phyloP scores from a whole-genome alignment of 116 monocot species.

The Dioscorea cayenensis region DNA sequence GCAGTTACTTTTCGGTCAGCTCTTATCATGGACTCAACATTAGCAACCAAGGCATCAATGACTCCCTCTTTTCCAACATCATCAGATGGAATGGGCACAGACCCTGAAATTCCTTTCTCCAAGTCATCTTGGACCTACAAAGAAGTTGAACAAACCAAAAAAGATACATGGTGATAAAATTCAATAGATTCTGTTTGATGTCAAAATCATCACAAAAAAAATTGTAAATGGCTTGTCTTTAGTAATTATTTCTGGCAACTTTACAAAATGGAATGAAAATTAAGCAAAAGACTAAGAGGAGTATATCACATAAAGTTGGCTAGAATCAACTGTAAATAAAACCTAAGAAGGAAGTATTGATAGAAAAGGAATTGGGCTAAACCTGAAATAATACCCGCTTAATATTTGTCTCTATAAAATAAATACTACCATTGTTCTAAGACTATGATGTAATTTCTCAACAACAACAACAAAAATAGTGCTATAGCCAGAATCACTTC shows the following conservation, averaged over 20 bases:
- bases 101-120: slow-evolving; percentile 55
- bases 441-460: too few species aligned
- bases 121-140: slow-evolving; percentile 68
- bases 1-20: slow-evolving; percentile 93
- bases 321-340: not conserved
- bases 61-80: slow-evolving; percentile 65
- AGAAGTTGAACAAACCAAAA: not conserved
- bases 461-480: too few species aligned
- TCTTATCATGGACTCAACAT: slow-evolving; percentile 89
- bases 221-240: not conserved
- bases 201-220: not conserved
- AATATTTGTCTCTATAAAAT: not conserved
- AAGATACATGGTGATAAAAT: not conserved
- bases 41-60: slow-evolving; percentile 60
- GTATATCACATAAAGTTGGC: not conserved
- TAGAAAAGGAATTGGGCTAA: not conserved
- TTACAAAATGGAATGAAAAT: not conserved
- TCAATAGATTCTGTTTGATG: not conserved
- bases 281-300: not conserved
- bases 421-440: not conserved
- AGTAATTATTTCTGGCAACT: not conserved
- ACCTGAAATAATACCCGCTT: not conserved
- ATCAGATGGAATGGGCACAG: slow-evolving; percentile 72
- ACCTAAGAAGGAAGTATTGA: not conserved
- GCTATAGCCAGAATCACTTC: too few species aligned